Evolutionary conservation across 139 green algal genomes (phyloP), one percentile per base, ranked within the genome.

Genomic region (Chlorella vulgaris): DNA sequence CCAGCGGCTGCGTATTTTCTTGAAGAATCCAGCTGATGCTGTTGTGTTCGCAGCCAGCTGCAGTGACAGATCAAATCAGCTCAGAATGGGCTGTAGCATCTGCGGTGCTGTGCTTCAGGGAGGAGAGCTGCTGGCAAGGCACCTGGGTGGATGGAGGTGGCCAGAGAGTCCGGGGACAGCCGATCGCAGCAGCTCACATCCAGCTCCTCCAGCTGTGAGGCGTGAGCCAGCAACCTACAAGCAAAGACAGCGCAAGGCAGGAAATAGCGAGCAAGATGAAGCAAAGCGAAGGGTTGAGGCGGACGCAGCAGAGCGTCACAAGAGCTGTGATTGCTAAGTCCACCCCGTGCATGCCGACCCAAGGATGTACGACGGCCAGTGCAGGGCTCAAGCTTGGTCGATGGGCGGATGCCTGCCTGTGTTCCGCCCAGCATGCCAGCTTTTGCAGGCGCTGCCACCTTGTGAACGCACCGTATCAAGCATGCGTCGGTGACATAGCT

Each of bases 131-230:
- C n/a, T 39, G 10, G 26, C 2, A 22, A 18, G 38, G 5, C 39
- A 55, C 67, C 67, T 74, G 67, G 67, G 67, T 74, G 67, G 24
- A 80, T n/a, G 8, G 74, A 53, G 0, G 29, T 39, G 38, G 55
- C 74, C 39, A 80, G 29, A 58, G 55, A 61, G 58, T 80, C 42
- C 38, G 74, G 55, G 0, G 74, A 61, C 58, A 80, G 58, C 39
- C 74, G 74, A 38, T 70, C 74, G 74, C 74, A 80, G 74, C 74
- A 55, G 53, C 74, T 42, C 15, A 80, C n/a, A 26, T 80, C 74
- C 38, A 80, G 58, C 15, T 80, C 28, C 39, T 80, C 58, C n/a
- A 80, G 55, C 38, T 61, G 74, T 15, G 74, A 38, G 4, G 58
- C 60, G 28, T 43, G 58, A 2, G 74, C 74, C 58, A 80, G 58